These are phyloP conservation scores for Cutaneotrichosporon sp. DNA, from an alignment of 1,284 basidiomycete species.

Conservation along the genomic window DNA sequence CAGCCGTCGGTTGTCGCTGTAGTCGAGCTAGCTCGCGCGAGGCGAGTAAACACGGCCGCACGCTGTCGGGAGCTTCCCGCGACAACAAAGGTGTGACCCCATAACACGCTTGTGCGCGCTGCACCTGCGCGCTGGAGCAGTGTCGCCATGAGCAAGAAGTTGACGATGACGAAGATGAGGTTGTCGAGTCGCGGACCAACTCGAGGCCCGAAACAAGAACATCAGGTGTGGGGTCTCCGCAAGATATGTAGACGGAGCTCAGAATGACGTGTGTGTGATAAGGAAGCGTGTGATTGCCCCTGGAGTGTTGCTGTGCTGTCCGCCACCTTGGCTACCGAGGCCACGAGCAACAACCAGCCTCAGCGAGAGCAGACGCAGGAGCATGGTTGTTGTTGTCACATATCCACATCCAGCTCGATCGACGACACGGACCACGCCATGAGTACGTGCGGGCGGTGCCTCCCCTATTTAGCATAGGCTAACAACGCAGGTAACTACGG, in stretches of 20 bases:
- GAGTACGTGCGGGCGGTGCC: not conserved
- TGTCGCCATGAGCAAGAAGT: not conserved
- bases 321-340: not conserved
- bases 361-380: too few relatives aligned
- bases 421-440: not conserved
- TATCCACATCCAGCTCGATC: not conserved
- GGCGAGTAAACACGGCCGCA: not conserved
- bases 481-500: not conserved
- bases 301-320: not conserved
- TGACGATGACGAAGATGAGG: not conserved
- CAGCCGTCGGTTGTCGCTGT: constrained; percentile 52
- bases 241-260: too few relatives aligned
- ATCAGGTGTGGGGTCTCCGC: too few relatives aligned
- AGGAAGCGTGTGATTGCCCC: not conserved
- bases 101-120: not conserved
- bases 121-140: not conserved
- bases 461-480: not conserved
- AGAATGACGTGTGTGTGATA: not conserved
- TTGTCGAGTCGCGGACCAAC: not conserved
- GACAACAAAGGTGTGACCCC: not conserved
- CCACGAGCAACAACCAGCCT: too few relatives aligned
- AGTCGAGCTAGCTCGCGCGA: not conserved
- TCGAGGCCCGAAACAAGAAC: not conserved
- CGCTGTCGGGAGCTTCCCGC: not conserved
- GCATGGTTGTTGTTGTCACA: not conserved